These are phyloP conservation scores for Hyaloperonospora brassicae DNA, from an alignment of 352 stramenopile species.

Conservation along the genomic window DNA sequence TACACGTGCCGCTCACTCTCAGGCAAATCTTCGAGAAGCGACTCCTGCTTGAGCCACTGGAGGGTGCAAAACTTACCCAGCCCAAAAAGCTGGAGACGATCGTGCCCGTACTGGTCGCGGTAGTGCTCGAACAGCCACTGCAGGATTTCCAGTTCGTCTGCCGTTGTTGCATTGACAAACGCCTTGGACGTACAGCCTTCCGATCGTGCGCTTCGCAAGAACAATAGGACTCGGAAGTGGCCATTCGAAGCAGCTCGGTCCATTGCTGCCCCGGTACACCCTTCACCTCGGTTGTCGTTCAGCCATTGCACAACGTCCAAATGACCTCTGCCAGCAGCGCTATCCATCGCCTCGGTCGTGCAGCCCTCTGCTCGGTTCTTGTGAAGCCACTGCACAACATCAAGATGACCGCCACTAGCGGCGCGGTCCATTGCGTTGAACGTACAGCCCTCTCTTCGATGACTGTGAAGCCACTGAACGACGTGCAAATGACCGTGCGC, in stretches of 20 bases:
- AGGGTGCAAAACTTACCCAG: conserved; percentile 33
- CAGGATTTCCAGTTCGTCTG: conserved; percentile 32
- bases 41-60: conserved; percentile 31
- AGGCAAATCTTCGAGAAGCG: conserved; percentile 17
- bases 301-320: conserved; percentile 28
- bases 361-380: conserved; percentile 20
- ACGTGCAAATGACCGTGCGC: conserved; percentile 22
- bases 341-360: conserved; percentile 24
- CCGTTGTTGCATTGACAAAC: conserved; percentile 31
- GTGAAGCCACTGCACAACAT: conserved; percentile 28
- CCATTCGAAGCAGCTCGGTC: conserved; percentile 25
- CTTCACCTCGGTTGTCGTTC: conserved; percentile 21
- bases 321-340: conserved; percentile 21
- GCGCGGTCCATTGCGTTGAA: conserved; percentile 27
- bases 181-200: conserved; percentile 23
- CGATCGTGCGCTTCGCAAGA: conserved; percentile 22
- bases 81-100: conserved; percentile 30
- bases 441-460: conserved; percentile 30
- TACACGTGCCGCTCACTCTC: conserved; percentile 22
- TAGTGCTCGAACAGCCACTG: conserved; percentile 34
- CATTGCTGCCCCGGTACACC: conserved; percentile 28
- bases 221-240: conserved; percentile 36
- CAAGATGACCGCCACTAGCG: conserved; percentile 15
- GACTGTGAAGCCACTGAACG: conserved; percentile 26
- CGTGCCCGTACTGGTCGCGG: conserved; percentile 19